Evolutionary conservation across 2,329 filamentous ascomycete genomes (phyloP), one percentile per base, ranked within the genome.

Genomic region (Colletotrichum caudatum): DNA sequence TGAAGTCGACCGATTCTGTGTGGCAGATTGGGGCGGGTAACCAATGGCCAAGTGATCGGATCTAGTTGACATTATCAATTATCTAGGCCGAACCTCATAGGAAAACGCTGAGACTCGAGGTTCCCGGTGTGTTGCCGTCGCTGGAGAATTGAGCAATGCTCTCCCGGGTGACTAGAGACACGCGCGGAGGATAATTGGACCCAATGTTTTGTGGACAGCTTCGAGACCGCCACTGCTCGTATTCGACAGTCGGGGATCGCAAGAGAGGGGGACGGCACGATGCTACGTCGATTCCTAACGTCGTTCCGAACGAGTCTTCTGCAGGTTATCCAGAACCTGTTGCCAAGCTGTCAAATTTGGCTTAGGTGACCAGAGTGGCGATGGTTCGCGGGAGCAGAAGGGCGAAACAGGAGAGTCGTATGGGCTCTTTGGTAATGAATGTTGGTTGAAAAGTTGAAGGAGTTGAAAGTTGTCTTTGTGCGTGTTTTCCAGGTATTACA

Each of bases 21-120:
- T 86, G 80, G 89, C 87, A 81, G 90, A 82, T 82, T 92, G 90
- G 72, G 91, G 87, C 76, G 93, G 89, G 83, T 94, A 95, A 84
- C 93, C 93, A 82, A 96, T 90, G 81, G 92, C 92, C 86, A 96
- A 89, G 82, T 95, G 93, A 81, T 97, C 94, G 79, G 93, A 90
- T 89, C 94, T 92, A 82, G 89, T 93, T 87, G 93, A 93, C 94
- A 97, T 97, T 94, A 95, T 94, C 89, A 87, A 94, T 94, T 94
- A 93, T 84, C 79, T 84, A 82, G 83, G 84, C 81, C 80, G 78
- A 83, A 81, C 82, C 81, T 86, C 84, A 86, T 87, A 81, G 76
- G 76, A 64, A 68, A 65, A 58, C 18, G 51, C 54, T 41, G 61
- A 71, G 58, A 59, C 56, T 62, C 37, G 62, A 71, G 51, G 14